phyloP scores from a whole-genome alignment of 306 rosid genomes.

The Boehmeria nivea region DNA sequence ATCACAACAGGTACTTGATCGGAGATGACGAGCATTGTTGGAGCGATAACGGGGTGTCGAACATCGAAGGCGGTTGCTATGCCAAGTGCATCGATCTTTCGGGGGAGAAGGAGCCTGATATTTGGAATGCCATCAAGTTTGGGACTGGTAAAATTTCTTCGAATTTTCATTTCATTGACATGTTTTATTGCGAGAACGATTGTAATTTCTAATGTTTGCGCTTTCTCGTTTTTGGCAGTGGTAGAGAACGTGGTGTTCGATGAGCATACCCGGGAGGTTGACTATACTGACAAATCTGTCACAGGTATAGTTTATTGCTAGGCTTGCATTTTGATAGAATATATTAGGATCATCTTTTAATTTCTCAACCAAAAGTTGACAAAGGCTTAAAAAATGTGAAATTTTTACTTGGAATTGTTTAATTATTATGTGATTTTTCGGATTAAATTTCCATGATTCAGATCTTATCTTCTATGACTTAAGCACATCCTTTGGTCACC shows the following conservation, averaged over 20 bases:
- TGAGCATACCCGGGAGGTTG: constrained; percentile 75
- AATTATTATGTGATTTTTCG: not conserved
- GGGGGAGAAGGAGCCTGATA: constrained; percentile 49
- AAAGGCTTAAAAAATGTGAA: not conserved
- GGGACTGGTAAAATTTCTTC: constrained; percentile 37
- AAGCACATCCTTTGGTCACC: not conserved
- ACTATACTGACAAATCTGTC: constrained; percentile 72
- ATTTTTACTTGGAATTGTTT: not conserved
- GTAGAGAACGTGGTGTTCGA: constrained; percentile 86
- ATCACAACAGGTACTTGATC: constrained; percentile 45
- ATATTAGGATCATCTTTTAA: not conserved
- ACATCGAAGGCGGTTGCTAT: constrained; percentile 57
- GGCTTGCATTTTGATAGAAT: not conserved
- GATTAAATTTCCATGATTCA: not conserved
- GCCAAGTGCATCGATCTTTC: constrained; percentile 51
- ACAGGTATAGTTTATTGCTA: constrained; percentile 44
- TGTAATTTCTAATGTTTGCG: not conserved
- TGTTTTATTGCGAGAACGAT: not conserved
- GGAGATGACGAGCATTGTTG: constrained; percentile 60
- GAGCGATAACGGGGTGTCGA: constrained; percentile 45
- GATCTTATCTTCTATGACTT: not conserved
- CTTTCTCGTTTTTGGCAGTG: constrained; percentile 33
- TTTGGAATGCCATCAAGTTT: constrained; percentile 55
- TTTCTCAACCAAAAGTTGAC: not conserved
- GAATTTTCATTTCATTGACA: not conserved